Percentiles rank a stretch among this genome's conserved stretches.
Conservation (phyloP, 371 early-diverging fungal species). For the Coemansia sp. region DNA sequence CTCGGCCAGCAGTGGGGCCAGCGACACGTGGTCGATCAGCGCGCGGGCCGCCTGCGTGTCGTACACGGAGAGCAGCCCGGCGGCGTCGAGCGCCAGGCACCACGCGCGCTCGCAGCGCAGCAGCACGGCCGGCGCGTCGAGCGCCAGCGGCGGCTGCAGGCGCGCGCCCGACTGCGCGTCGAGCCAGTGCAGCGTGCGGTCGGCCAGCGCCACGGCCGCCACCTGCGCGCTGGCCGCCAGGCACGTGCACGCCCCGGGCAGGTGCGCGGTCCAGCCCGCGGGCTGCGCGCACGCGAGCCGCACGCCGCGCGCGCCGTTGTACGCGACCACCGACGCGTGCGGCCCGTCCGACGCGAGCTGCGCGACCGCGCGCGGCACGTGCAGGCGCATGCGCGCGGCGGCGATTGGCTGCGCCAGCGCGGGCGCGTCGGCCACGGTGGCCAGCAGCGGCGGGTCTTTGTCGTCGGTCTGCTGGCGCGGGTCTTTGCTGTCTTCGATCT, state of each 20-base stretch:
- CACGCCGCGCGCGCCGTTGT: not conserved
- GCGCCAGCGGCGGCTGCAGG: constrained; percentile 28
- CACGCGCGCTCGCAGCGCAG: constrained; percentile 16
- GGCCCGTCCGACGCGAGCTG: constrained; percentile 11
- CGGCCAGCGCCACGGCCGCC: constrained; percentile 13
- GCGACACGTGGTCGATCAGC: constrained; percentile 19
- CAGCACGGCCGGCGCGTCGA: constrained; percentile 33
- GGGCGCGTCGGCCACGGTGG: constrained; percentile 20
- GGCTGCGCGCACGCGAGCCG: not conserved
- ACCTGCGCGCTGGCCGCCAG: constrained; percentile 13
- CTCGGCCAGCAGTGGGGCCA: constrained; percentile 42
- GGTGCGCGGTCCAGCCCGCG: constrained; percentile 16
- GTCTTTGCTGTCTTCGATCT: not conserved
- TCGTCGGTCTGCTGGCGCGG: too few relatives aligned
- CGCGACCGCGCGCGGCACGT: constrained; percentile 30
- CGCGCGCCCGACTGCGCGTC: constrained; percentile 37
- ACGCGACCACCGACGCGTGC: constrained; percentile 7
- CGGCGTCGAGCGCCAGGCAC: constrained; percentile 32
- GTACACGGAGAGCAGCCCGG: constrained; percentile 40
- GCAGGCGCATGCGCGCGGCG: constrained; percentile 34
- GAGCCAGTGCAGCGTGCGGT: constrained; percentile 38
- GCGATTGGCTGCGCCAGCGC: constrained; percentile 37
- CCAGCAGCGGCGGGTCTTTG: not conserved
- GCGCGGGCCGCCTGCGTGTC: constrained; percentile 9
- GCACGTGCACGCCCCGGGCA: constrained; percentile 5